phyloP scores from a whole-genome alignment of 75 land plant species.

The Cryptomeria japonica region DNA sequence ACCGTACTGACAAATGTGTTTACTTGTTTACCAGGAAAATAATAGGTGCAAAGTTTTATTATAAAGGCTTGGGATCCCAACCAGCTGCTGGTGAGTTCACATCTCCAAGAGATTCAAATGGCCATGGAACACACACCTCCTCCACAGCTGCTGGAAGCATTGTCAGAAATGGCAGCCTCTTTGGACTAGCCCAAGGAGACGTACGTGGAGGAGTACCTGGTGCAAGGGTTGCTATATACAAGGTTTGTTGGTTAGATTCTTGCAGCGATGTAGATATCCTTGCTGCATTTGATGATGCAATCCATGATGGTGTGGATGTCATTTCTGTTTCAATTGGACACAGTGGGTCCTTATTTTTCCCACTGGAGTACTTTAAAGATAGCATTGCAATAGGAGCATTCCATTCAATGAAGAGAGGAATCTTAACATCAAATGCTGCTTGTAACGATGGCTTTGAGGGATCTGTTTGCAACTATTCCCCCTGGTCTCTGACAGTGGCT shows the following conservation, averaged over 20 bases:
- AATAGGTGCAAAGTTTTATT: slow-evolving; percentile 73
- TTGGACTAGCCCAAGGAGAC: slow-evolving; percentile 56
- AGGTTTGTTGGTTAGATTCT: slow-evolving; percentile 52
- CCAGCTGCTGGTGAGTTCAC: slow-evolving; percentile 3
- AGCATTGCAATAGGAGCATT: slow-evolving; percentile 55
- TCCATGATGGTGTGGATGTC: slow-evolving; percentile 69
- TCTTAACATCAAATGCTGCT: slow-evolving; percentile 25
- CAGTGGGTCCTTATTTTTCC: background rate
- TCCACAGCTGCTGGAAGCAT: slow-evolving; percentile 35
- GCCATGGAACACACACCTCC: slow-evolving; percentile 53
- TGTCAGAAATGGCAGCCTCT: slow-evolving; percentile 48
- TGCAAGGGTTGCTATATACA: slow-evolving; percentile 58
- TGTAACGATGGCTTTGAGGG: slow-evolving; percentile 20
- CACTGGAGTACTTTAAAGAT: slow-evolving; percentile 13
- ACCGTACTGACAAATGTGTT: background rate
- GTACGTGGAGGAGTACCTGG: slow-evolving; percentile 62
- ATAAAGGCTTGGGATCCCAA: slow-evolving; percentile 12
- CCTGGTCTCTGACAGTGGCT: slow-evolving; percentile 42
- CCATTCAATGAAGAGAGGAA: slow-evolving; percentile 34
- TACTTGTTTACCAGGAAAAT: slow-evolving; percentile 42
- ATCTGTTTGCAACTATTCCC: slow-evolving; percentile 23
- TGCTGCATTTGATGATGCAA: slow-evolving; percentile 75
- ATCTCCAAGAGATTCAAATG: slow-evolving; percentile 60
- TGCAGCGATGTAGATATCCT: slow-evolving; percentile 52
- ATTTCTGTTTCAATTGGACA: slow-evolving; percentile 64